These are phyloP conservation scores for Pleurotus sapidus DNA, from an alignment of 768 basidiomycete species.

Conservation along the genomic window DNA sequence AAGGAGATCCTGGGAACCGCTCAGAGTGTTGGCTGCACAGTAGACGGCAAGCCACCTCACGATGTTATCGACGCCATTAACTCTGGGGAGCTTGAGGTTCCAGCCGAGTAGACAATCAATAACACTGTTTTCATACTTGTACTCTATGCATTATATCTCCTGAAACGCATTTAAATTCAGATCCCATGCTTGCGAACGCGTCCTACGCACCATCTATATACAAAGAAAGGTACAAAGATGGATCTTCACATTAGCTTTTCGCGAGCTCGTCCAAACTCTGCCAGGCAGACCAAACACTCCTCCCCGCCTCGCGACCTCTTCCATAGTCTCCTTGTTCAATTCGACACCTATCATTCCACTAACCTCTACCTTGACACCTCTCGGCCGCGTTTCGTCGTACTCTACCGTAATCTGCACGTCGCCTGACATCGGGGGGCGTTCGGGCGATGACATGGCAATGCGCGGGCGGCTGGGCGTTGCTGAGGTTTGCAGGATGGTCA, in stretches of 20 bases:
- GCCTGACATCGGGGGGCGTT: conserved; percentile 60
- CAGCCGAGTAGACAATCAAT: conserved; percentile 66
- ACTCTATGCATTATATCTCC: not conserved
- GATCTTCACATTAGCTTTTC: conserved; percentile 20
- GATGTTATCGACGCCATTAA: conserved; percentile 89
- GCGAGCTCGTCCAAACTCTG: conserved; percentile 50
- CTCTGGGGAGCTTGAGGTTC: conserved; percentile 81
- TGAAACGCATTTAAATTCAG: too few species aligned
- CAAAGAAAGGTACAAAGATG: too few species aligned
- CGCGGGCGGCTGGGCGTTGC: conserved; percentile 40
- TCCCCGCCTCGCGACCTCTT: conserved; percentile 71
- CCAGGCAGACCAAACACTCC: conserved; percentile 70
- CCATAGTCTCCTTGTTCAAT: conserved; percentile 51
- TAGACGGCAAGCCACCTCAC: conserved; percentile 91
- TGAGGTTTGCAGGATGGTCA: conserved; percentile 19
- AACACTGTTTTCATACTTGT: conserved; percentile 20
- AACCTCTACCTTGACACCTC: conserved; percentile 57
- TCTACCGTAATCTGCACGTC: conserved; percentile 62
- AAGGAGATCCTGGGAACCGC: conserved; percentile 99
- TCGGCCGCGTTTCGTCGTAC: conserved; percentile 53
- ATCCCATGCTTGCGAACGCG: too few species aligned
- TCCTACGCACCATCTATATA: too few species aligned
- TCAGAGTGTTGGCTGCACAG: conserved; percentile 94
- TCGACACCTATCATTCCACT: conserved; percentile 57
- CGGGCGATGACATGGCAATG: conserved; percentile 67